These are phyloP conservation scores for Castanospermum australe DNA, from an alignment of 306 rosid genomes.

Conservation along the genomic window DNA sequence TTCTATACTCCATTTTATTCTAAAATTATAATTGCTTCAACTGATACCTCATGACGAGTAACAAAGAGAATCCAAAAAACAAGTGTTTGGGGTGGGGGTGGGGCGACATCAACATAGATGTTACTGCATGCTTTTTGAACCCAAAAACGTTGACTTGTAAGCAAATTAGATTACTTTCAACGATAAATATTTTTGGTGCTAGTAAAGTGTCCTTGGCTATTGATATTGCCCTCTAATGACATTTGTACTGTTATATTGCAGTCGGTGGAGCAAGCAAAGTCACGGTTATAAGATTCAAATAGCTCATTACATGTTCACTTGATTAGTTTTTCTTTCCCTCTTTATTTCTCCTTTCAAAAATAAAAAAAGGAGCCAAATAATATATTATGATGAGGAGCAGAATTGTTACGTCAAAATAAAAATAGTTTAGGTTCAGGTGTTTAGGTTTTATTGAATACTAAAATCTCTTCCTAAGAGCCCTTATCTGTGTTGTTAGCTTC, in stretches of 20 bases:
- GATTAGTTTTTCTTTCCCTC: not conserved
- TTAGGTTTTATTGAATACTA: not conserved
- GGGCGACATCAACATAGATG: not conserved
- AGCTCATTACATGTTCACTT: not conserved
- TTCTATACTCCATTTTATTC: not conserved
- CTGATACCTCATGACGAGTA: not conserved
- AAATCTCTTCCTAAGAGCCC: not conserved
- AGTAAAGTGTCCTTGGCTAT: not conserved
- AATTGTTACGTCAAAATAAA: not conserved
- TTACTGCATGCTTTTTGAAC: not conserved
- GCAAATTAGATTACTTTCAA: not conserved
- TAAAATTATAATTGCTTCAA: not conserved
- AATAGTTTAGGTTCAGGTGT: not conserved
- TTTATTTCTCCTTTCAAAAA: not conserved
- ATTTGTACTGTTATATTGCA: slow-evolving; percentile 1
- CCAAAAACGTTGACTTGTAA: not conserved
- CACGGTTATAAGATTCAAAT: slow-evolving; percentile 23
- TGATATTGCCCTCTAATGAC: not conserved
- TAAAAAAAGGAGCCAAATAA: not conserved
- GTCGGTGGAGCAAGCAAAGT: slow-evolving; percentile 21
- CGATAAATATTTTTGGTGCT: not conserved
- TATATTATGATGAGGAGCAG: not conserved
- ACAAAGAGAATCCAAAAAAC: not conserved
- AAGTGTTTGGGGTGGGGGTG: not conserved
- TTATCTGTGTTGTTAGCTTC: not conserved